Evolutionary conservation across 1,284 basidiomycete genomes (phyloP).

Genomic region (Ceraceosorus bombacis): DNA sequence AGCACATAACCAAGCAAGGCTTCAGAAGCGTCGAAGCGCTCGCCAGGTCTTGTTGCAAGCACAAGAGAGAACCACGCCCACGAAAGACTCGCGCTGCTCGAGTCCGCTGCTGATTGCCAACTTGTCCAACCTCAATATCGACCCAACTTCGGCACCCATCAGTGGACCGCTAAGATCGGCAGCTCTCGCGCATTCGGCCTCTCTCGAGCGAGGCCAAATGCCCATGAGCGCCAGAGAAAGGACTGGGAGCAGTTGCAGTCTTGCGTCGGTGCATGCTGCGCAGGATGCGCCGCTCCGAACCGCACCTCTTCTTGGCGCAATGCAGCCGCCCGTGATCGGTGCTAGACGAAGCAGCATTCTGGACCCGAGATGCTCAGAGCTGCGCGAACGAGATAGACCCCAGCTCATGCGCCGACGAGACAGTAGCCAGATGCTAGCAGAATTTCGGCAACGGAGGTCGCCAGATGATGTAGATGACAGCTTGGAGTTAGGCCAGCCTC

Average conservation of each 20-base stretch:
- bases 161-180: conserved; percentile 16
- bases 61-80: conserved; percentile 36
- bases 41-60: conserved; percentile 34
- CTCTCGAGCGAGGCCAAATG: background rate
- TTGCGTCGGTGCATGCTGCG: too few relatives aligned
- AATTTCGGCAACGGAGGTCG: conserved; percentile 35
- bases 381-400: background rate
- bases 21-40: conserved; percentile 19
- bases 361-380: conserved; percentile 12
- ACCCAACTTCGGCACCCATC: too few relatives aligned
- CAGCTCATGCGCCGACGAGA: conserved; percentile 26
- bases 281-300: conserved; percentile 16
- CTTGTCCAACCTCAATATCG: conserved; percentile 14
- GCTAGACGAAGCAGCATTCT: conserved; percentile 8
- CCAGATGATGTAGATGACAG: background rate
- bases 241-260: too few relatives aligned
- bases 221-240: background rate
- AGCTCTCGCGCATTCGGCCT: conserved; percentile 9
- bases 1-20: conserved; percentile 1
- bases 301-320: conserved; percentile 25
- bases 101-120: conserved; percentile 27
- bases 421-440: conserved; percentile 39
- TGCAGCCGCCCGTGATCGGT: conserved; percentile 15
- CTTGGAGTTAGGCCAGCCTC: background rate
- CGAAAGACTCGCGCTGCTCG: conserved; percentile 28